These are phyloP conservation scores for Platismatia glauca DNA, from an alignment of 495 filamentous ascomycete species.

Conservation along the genomic window DNA sequence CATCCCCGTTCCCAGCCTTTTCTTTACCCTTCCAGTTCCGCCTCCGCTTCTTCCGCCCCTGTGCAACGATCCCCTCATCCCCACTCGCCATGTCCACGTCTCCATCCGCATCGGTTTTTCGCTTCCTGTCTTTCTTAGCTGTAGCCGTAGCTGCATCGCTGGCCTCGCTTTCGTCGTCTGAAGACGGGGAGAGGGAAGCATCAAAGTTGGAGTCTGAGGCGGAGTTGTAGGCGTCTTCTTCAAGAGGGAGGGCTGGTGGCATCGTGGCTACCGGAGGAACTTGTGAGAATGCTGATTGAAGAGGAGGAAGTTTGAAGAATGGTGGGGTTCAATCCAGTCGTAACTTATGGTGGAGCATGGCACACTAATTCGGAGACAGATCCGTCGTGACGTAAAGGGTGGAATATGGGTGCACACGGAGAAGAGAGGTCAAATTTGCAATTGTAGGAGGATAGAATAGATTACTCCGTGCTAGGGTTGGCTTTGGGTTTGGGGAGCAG, in stretches of 20 bases:
- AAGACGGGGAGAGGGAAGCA: constrained; percentile 20
- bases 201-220: constrained; percentile 25
- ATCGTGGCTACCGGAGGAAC: background rate
- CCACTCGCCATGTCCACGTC: constrained; percentile 47
- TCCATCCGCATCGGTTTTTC: constrained; percentile 30
- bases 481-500: background rate
- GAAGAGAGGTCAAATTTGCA: too few species aligned
- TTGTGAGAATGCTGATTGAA: background rate
- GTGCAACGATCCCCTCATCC: constrained; percentile 66
- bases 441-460: too few species aligned
- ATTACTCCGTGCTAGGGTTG: too few species aligned
- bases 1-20: constrained; percentile 34
- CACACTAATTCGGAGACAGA: background rate
- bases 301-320: background rate
- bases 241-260: constrained; percentile 13
- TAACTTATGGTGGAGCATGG: background rate
- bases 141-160: constrained; percentile 3
- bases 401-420: background rate
- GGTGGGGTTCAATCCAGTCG: too few species aligned
- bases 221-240: constrained; percentile 23
- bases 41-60: constrained; percentile 48
- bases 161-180: constrained; percentile 19
- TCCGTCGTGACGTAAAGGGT: background rate
- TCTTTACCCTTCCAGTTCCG: constrained; percentile 43
- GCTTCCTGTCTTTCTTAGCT: constrained; percentile 22